These are phyloP conservation scores for Melanopsichium pennsylvanicum DNA, from an alignment of 1,284 basidiomycete genomes.

Conservation along the genomic window DNA sequence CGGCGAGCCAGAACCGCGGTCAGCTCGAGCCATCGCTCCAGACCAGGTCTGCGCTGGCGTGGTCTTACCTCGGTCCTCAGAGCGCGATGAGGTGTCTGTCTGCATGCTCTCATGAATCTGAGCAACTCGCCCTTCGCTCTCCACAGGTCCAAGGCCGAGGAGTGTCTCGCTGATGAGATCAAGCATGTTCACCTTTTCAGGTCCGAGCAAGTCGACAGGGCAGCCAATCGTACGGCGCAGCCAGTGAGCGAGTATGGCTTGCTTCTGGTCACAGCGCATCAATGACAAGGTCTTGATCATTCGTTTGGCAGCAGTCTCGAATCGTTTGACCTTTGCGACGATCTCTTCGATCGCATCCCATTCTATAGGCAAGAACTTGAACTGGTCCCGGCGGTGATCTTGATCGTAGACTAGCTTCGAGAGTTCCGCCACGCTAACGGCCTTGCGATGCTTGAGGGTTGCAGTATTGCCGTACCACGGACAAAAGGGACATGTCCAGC, in stretches of 20 bases:
- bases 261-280: conserved; percentile 43
- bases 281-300: conserved; percentile 52
- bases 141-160: conserved; percentile 10
- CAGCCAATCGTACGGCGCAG: conserved; percentile 46
- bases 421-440: conserved; percentile 22
- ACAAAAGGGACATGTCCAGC: conserved; percentile 58
- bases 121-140: conserved; percentile 1
- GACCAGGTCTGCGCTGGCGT: conserved; percentile 8
- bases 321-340: conserved; percentile 41
- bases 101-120: conserved; percentile 12
- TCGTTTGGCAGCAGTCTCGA: conserved; percentile 41
- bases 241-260: conserved; percentile 37
- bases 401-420: conserved; percentile 44
- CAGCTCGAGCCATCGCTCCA: conserved; percentile 6
- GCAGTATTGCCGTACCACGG: conserved; percentile 19
- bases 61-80: conserved; percentile 12
- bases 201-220: conserved; percentile 50
- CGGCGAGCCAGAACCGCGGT: conserved; percentile 29
- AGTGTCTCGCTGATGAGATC: conserved; percentile 33
- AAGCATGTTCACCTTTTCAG: conserved; percentile 46
- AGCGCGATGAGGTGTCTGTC: conserved; percentile 10
- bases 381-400: conserved; percentile 39
- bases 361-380: conserved; percentile 44
- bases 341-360: conserved; percentile 48
- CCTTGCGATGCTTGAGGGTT: conserved; percentile 29